Base-by-base conservation (phyloP, 768 basidiomycete species). In the Lyophyllum decastes region DNA sequence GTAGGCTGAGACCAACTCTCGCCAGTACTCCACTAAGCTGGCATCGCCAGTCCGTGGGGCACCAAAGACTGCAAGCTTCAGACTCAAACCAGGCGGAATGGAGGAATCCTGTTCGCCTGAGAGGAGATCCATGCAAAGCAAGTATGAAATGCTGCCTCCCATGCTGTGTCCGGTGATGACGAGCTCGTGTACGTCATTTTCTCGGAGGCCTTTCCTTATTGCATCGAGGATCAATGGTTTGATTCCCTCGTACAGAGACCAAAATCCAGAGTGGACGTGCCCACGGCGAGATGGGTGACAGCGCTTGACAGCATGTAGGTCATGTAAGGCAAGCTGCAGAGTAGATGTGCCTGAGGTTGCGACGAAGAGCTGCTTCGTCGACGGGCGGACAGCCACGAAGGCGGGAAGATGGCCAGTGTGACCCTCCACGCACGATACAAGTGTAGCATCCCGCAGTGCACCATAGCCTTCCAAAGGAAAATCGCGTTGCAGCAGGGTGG, bases 101-200 rank as follows among this genome's bases (percentile, higher is more conserved):
- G 7, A 25, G 21, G 70, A 26, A 12, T 1, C 26, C 21, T 4
- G 11, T 14, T 67, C 65, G 24, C 69, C 68, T 6, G 71, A 54
- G 35, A 86, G 68, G 19, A 84, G 61, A 54, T 84, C 82, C 19
- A 84, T 63, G 43, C 75, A 73, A 43, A 84, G 71, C 22, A 86
- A 69, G 66, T 82, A 82, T 16, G 76, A 72, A n/a, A 86, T 64
- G 21, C 77, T 77, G 21, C 75, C 82, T 41, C 85, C 83, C 78
- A 85, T 78, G 54, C 82, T 84, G 64, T 87, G 84, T 1, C 83
- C 85, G 0, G 81, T 82, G 27, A 85, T 60, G 14, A 83, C 75
- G 17, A 86, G 53, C 61, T 83, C 81, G 19, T 56, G 60, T 26
- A 72, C 65, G 6, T 67, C 70, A 52, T 79, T 65, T 52, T 72